Percentiles rank a stretch among this genome's conserved stretches.
phyloP scores from a whole-genome alignment of 306 rosid genomes.

The Cicer chorassanicum region DNA sequence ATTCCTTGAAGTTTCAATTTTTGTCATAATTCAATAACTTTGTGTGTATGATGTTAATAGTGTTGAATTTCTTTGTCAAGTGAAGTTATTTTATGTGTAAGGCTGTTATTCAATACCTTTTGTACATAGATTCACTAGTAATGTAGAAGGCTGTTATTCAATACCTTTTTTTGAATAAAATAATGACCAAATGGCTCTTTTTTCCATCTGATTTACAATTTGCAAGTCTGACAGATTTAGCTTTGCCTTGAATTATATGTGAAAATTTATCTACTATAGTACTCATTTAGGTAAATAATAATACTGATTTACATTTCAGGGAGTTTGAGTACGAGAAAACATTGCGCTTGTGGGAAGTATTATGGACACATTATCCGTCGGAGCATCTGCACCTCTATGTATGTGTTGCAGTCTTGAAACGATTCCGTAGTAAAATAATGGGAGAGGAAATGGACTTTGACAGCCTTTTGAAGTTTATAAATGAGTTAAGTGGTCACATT shows the following conservation, averaged over 20 bases:
- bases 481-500: conserved; percentile 87
- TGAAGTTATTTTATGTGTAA: conserved; percentile 17
- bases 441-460: conserved; percentile 98
- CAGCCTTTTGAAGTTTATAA: conserved; percentile 90
- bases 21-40: conserved; percentile 25
- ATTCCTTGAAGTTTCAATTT: conserved; percentile 35
- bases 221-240: conserved; percentile 27
- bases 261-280: background rate
- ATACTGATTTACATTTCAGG: conserved; percentile 55
- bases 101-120: background rate
- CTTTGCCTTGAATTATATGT: conserved; percentile 23
- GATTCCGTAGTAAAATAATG: conserved; percentile 75
- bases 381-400: conserved; percentile 95
- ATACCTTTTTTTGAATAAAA: background rate
- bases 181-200: background rate
- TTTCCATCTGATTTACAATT: conserved; percentile 3
- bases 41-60: conserved; percentile 1
- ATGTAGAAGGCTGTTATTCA: conserved; percentile 16
- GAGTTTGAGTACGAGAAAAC: conserved; percentile 81
- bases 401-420: conserved; percentile 89
- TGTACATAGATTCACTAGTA: conserved; percentile 15
- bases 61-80: conserved; percentile 2
- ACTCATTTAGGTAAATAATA: conserved; percentile 22
- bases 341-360: conserved; percentile 91
- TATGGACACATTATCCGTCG: conserved; percentile 86